Conservation (phyloP, 352 stramenopile genomes). For the Globisporangium apiculatum region DNA sequence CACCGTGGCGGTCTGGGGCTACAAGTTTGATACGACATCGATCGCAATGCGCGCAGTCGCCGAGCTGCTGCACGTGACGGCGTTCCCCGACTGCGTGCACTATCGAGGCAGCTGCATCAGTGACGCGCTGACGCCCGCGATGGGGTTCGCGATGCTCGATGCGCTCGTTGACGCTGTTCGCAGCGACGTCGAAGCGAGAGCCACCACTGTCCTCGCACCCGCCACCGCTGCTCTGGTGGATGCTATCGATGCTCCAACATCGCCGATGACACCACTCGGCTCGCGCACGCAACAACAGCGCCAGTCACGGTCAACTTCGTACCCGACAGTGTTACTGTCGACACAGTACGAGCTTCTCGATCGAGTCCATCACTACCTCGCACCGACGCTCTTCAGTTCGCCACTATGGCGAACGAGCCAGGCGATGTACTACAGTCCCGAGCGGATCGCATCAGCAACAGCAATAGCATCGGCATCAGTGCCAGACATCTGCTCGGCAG, state of each 20-base stretch:
- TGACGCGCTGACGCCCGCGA: neutral
- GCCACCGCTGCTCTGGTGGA: too few species aligned
- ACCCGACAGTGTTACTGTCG: neutral
- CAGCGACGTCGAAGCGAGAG: neutral
- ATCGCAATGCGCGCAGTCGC: slow-evolving; percentile 6
- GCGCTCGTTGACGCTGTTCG: neutral
- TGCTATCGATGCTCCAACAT: too few species aligned
- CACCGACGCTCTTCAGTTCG: slow-evolving; percentile 1
- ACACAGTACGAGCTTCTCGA: slow-evolving; percentile 3
- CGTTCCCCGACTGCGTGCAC: slow-evolving; percentile 2
- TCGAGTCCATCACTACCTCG: slow-evolving; percentile 10
- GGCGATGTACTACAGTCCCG: slow-evolving; percentile 3
- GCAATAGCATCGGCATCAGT: neutral
- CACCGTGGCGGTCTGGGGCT: slow-evolving; percentile 1
- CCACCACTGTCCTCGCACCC: too few species aligned
- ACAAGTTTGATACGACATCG: slow-evolving; percentile 14
- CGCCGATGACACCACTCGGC: too few species aligned
- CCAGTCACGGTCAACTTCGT: neutral
- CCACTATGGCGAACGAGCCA: slow-evolving; percentile 5
- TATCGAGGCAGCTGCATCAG: neutral
- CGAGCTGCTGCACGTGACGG: neutral
- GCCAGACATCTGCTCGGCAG: slow-evolving; percentile 6
- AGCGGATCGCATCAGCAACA: neutral
- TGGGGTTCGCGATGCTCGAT: neutral
- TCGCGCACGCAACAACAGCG: neutral